These are phyloP conservation scores for Suhomyces tanzawaensis DNA, from an alignment of 805 yeast genomes.

Conservation along the genomic window DNA sequence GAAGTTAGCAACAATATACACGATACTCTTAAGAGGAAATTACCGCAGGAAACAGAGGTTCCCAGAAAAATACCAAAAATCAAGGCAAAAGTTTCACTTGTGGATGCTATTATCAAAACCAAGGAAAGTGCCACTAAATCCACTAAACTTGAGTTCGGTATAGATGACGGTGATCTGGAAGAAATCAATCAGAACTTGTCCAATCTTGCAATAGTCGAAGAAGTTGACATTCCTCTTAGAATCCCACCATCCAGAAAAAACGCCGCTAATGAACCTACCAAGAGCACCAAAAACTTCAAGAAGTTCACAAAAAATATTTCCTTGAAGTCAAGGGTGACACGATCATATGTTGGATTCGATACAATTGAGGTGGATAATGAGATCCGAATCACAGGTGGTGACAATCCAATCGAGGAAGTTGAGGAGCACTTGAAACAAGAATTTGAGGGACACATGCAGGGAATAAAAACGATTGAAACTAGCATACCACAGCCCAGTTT, in stretches of 20 bases:
- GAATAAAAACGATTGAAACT: constrained; percentile 8
- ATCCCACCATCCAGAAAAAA: constrained; percentile 1
- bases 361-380: constrained; percentile 9
- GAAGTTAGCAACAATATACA: no score
- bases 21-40: no score
- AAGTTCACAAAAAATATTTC: constrained; percentile 27
- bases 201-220: constrained; percentile 36
- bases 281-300: constrained; percentile 39
- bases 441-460: constrained; percentile 13
- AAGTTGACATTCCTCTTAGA: constrained; percentile 18
- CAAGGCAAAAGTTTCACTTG: constrained; percentile 17
- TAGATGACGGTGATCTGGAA: constrained; percentile 17
- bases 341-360: constrained; percentile 29
- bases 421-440: constrained; percentile 9
- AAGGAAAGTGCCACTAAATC: constrained; percentile 21
- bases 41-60: no score
- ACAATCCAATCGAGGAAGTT: background rate
- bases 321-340: constrained; percentile 21
- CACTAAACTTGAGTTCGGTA: constrained; percentile 26
- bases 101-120: constrained; percentile 29
- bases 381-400: constrained; percentile 4
- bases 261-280: constrained; percentile 4
- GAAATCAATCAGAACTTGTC: constrained; percentile 18
- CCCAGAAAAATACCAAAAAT: constrained; percentile 2
- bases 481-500: constrained; percentile 2